Conservation (phyloP, 805 yeast species). For the Metschnikowia proteae region DNA sequence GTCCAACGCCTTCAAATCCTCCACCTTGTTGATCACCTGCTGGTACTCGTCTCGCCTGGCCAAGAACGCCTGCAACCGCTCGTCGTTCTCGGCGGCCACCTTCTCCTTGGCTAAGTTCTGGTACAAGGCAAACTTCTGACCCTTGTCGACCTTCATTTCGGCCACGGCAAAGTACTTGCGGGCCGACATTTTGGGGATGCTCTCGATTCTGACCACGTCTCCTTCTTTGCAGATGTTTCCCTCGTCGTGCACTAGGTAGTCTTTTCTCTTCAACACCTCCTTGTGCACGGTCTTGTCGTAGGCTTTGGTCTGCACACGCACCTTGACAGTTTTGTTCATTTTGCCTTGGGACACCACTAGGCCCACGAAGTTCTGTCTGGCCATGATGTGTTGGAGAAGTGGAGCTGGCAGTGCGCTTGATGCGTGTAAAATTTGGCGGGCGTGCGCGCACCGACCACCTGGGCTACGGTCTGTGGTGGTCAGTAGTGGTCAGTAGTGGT, state of each 20-base stretch:
- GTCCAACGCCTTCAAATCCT: conserved; percentile 38
- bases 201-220: conserved; percentile 89
- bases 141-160: conserved; percentile 82
- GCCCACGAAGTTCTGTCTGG: conserved; percentile 87
- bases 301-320: conserved; percentile 73
- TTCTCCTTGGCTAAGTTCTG: conserved; percentile 66
- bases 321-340: conserved; percentile 93
- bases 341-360: conserved; percentile 94
- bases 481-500: too few species aligned
- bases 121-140: conserved; percentile 85
- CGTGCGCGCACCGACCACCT: conserved; percentile 6
- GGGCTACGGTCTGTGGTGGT: too few species aligned
- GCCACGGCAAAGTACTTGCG: conserved; percentile 87
- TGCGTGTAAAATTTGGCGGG: neutral
- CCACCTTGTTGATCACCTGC: conserved; percentile 29
- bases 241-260: conserved; percentile 90
- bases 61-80: conserved; percentile 52
- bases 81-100: conserved; percentile 64
- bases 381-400: conserved; percentile 46
- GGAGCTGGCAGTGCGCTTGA: neutral
- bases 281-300: conserved; percentile 71
- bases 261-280: conserved; percentile 73
- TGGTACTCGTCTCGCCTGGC: conserved; percentile 34
- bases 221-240: conserved; percentile 90
- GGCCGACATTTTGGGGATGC: conserved; percentile 79